Conservation (phyloP, 108 stramenopile genomes). For the Cyclotella sp. region DNA sequence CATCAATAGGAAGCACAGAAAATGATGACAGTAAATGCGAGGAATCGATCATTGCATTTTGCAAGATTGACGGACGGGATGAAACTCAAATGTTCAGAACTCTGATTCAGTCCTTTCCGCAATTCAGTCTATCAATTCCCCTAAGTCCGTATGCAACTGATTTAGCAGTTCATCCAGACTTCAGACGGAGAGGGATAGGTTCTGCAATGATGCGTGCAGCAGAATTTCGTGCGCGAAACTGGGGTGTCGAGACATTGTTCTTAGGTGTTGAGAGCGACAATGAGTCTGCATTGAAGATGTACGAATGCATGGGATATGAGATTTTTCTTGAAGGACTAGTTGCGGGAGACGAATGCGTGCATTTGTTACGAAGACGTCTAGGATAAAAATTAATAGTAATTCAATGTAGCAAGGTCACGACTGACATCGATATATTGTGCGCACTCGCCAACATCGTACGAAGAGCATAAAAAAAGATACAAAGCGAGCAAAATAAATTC, state of each 20-base stretch:
- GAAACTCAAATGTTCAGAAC: neutral
- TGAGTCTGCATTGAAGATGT: constrained; percentile 3
- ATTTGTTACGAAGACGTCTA: constrained; percentile 5
- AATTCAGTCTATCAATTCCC: neutral
- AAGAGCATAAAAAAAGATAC: too few species aligned
- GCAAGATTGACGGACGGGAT: constrained; percentile 9
- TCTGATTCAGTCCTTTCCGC: neutral
- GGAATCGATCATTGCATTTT: constrained; percentile 5
- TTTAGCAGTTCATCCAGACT: constrained; percentile 22
- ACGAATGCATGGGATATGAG: constrained; percentile 2
- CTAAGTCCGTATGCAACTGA: constrained; percentile 6
- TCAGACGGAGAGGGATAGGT: constrained; percentile 8
- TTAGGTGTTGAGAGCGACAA: constrained; percentile 5
- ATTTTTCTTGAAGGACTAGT: neutral
- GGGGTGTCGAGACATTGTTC: constrained; percentile 1
- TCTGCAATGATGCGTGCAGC: constrained; percentile 2
- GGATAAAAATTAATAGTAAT: neutral
- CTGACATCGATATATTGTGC: too few species aligned
- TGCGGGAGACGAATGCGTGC: neutral
- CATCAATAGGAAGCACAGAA: neutral
- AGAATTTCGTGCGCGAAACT: neutral
- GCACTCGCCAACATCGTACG: too few species aligned
- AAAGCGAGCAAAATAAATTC: too few species aligned
- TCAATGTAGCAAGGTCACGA: neutral
- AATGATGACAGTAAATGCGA: neutral